phyloP scores from a whole-genome alignment of 2,329 filamentous ascomycete species.

The Coleophoma crateriformis region DNA sequence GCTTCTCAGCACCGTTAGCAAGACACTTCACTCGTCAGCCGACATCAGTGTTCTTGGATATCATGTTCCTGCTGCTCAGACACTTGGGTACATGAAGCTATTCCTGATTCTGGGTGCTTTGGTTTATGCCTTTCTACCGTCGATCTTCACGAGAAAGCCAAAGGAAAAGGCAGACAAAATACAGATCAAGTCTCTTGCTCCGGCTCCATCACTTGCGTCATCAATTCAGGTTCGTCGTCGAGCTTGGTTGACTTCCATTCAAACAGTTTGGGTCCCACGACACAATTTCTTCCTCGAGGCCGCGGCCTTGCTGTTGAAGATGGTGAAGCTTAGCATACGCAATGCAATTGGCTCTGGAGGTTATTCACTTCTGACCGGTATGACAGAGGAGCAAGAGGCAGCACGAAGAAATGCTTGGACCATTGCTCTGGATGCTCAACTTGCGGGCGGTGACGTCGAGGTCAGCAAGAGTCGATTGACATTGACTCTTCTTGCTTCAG shows the following conservation, averaged over 20 bases:
- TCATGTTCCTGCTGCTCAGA: conserved; percentile 36
- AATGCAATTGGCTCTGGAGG: conserved; percentile 71
- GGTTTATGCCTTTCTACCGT: conserved; percentile 50
- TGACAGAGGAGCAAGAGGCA: conserved; percentile 78
- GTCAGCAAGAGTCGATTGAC: conserved; percentile 83
- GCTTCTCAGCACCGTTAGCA: conserved; percentile 43
- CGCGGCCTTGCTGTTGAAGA: conserved; percentile 74
- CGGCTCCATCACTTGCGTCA: conserved; percentile 69
- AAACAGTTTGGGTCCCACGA: conserved; percentile 85
- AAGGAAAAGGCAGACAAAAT: conserved; percentile 46
- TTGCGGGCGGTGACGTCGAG: conserved; percentile 84
- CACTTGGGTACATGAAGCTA: conserved; percentile 47
- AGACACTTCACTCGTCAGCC: conserved; percentile 30
- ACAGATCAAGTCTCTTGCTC: conserved; percentile 36
- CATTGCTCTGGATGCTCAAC: conserved; percentile 87
- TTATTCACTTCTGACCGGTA: conserved; percentile 74
- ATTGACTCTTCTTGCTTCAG: conserved; percentile 81
- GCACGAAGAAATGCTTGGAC: conserved; percentile 88
- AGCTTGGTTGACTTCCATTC: conserved; percentile 89
- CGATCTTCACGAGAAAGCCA: conserved; percentile 36
- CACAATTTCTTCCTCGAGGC: conserved; percentile 85
- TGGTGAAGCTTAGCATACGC: conserved; percentile 72
- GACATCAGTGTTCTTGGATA: conserved; percentile 50
- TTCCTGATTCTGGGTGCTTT: conserved; percentile 46
- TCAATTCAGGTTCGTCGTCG: conserved; percentile 80